Evolutionary conservation across 2,329 filamentous ascomycete genomes (phyloP).

Genomic region (Curvularia sp.): DNA sequence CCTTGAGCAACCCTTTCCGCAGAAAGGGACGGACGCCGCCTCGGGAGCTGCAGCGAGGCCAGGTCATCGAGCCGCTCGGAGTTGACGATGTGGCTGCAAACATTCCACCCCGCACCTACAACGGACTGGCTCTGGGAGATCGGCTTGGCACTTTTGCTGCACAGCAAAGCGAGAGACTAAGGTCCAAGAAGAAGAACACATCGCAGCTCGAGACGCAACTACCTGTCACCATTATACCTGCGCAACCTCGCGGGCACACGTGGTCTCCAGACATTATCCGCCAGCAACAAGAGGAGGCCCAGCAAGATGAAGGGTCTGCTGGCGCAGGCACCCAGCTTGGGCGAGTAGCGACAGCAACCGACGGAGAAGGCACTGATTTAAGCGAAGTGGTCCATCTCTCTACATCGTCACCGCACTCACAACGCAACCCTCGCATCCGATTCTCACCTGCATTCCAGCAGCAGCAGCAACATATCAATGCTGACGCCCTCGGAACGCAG

Average conservation of each 20-base stretch:
- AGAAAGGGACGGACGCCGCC: slow-evolving; percentile 65
- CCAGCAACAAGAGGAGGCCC: slow-evolving; percentile 27
- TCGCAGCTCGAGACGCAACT: slow-evolving; percentile 52
- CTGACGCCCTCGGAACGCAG: slow-evolving; percentile 27
- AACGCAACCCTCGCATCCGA: slow-evolving; percentile 32
- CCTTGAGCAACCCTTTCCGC: slow-evolving; percentile 64
- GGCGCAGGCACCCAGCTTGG: slow-evolving; percentile 25
- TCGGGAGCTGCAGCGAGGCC: slow-evolving; percentile 64
- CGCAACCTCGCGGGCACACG: slow-evolving; percentile 61
- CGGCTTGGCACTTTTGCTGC: slow-evolving; percentile 58
- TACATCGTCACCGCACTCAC: slow-evolving; percentile 23
- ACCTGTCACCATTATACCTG: slow-evolving; percentile 67
- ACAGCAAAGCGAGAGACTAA: slow-evolving; percentile 56
- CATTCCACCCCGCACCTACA: slow-evolving; percentile 53
- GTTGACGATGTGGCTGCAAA: slow-evolving; percentile 46
- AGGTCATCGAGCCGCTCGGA: slow-evolving; percentile 55
- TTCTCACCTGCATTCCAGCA: slow-evolving; percentile 31
- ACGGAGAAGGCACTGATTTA: slow-evolving; percentile 23
- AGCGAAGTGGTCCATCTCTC: slow-evolving; percentile 20
- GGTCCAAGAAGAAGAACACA: slow-evolving; percentile 46
- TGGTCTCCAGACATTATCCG: slow-evolving; percentile 58
- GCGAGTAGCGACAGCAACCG: slow-evolving; percentile 27
- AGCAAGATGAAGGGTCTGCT: slow-evolving; percentile 27
- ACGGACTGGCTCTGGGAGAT: slow-evolving; percentile 54
- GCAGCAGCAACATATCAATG: slow-evolving; percentile 13